Conservation (phyloP, 2,329 filamentous ascomycete genomes). For the Aspergillus glaucus region DNA sequence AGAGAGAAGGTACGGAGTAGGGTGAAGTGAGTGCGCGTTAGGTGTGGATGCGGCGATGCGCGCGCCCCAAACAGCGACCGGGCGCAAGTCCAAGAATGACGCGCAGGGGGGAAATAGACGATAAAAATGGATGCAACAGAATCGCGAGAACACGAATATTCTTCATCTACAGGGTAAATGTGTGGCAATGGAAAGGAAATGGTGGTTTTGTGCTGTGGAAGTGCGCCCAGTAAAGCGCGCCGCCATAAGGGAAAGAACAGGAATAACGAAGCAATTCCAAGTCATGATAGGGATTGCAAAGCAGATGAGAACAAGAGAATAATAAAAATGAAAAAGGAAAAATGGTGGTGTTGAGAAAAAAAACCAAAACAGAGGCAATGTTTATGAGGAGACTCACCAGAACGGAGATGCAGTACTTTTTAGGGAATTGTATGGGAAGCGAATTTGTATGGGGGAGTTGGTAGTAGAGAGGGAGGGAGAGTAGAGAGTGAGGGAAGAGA, state of each 20-base stretch:
- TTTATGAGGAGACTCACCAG: conserved; percentile 32
- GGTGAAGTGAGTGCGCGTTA: conserved; percentile 6
- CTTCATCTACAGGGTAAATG: background rate
- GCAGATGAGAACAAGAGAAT: conserved; percentile 5
- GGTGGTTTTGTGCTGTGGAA: conserved; percentile 4
- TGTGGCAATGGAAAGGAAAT: conserved; percentile 4
- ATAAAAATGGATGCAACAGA: conserved; percentile 7
- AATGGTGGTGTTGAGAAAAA: conserved; percentile 22
- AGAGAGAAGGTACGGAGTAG: conserved; percentile 4
- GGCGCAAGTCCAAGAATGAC: conserved; percentile 15
- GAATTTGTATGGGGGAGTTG: conserved; percentile 24
- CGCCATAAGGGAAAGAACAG: conserved; percentile 18
- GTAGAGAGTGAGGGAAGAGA: conserved; percentile 24
- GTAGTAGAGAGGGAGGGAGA: conserved; percentile 25
- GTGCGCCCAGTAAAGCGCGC: conserved; percentile 19
- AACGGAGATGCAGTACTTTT: conserved; percentile 33
- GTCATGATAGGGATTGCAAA: conserved; percentile 8
- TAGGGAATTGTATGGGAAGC: conserved; percentile 31
- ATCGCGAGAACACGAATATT: conserved; percentile 4
- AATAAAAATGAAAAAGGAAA: conserved; percentile 17
- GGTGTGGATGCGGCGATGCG: conserved; percentile 10
- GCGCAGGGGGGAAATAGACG: background rate
- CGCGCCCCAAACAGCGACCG: conserved; percentile 13
- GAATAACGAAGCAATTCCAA: conserved; percentile 9
- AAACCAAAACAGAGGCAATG: conserved; percentile 14